These are phyloP conservation scores for Trichoderma gracile DNA, from an alignment of 2,329 filamentous ascomycete species.

Conservation along the genomic window DNA sequence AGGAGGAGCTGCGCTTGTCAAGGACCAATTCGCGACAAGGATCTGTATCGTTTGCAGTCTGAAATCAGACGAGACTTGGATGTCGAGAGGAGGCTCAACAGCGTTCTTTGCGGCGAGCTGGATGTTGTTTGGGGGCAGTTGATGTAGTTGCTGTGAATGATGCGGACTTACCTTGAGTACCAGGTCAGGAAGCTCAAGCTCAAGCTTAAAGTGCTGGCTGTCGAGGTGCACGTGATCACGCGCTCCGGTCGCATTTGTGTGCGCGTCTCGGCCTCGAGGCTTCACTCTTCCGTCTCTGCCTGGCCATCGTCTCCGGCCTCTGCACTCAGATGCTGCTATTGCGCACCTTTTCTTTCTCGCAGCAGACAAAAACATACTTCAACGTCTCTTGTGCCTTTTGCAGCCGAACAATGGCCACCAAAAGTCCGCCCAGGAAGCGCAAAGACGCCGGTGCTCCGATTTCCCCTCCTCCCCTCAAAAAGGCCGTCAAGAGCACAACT, in stretches of 20 bases:
- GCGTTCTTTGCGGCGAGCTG: not conserved
- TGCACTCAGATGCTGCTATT: not conserved
- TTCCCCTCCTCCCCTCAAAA: slow-evolving; percentile 56
- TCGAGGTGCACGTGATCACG: slow-evolving; percentile 37
- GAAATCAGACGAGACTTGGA: not conserved
- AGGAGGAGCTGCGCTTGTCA: not conserved
- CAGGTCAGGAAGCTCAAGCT: slow-evolving; percentile 2
- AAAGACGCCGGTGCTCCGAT: slow-evolving; percentile 46
- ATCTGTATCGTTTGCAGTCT: not conserved
- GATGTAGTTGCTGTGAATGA: not conserved
- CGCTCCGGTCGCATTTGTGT: slow-evolving; percentile 29
- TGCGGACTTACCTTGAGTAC: too few species aligned
- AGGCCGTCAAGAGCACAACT: slow-evolving; percentile 53
- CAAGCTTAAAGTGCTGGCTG: too few species aligned
- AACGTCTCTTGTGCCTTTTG: not conserved
- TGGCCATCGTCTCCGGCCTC: not conserved
- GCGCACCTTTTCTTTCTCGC: not conserved
- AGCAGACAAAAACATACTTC: not conserved
- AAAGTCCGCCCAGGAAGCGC: slow-evolving; percentile 36
- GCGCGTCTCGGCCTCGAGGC: slow-evolving; percentile 7
- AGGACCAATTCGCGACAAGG: not conserved
- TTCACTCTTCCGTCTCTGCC: not conserved
- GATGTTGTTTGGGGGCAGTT: not conserved
- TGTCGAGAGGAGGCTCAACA: not conserved
- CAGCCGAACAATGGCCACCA: slow-evolving; percentile 33